phyloP scores from a whole-genome alignment of 2,329 filamentous ascomycete species.

The Incumbomyces delicatus region DNA sequence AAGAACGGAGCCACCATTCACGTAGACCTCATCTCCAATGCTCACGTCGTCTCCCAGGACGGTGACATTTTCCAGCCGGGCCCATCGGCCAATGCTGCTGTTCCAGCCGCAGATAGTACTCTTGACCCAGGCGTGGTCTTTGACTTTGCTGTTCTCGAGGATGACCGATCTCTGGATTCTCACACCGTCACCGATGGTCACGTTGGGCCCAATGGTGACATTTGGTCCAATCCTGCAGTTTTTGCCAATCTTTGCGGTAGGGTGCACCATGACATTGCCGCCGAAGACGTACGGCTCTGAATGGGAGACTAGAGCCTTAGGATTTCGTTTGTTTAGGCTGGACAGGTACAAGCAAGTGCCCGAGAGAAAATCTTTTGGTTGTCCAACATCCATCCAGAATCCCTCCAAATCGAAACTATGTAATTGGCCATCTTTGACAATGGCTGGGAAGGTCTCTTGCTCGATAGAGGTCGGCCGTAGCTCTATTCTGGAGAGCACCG shows the following conservation, averaged over 20 bases:
- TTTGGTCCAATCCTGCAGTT: slow-evolving; percentile 98
- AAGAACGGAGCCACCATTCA: slow-evolving; percentile 89
- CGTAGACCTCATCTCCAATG: slow-evolving; percentile 96
- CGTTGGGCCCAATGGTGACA: slow-evolving; percentile 87
- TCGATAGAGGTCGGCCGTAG: slow-evolving; percentile 95
- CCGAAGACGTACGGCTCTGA: slow-evolving; percentile 75
- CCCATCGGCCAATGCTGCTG: slow-evolving; percentile 91
- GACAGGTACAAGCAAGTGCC: slow-evolving; percentile 95
- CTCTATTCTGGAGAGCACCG: slow-evolving; percentile 82
- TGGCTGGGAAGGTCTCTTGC: slow-evolving; percentile 95
- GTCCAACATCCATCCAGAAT: slow-evolving; percentile 99
- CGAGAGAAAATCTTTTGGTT: slow-evolving; percentile 95
- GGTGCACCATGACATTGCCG: slow-evolving; percentile 92
- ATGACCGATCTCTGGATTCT: slow-evolving; percentile 88
- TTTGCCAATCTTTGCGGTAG: slow-evolving; percentile 90
- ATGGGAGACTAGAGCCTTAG: slow-evolving; percentile 67
- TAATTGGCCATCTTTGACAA: slow-evolving; percentile 77
- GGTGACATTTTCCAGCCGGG: slow-evolving; percentile 93
- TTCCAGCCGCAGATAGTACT: slow-evolving; percentile 88
- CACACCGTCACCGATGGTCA: slow-evolving; percentile 87
- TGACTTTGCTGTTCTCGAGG: slow-evolving; percentile 81
- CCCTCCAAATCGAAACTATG: slow-evolving; percentile 95
- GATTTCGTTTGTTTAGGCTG: slow-evolving; percentile 79
- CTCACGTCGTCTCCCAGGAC: slow-evolving; percentile 96
- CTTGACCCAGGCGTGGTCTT: slow-evolving; percentile 99